Conservation (phyloP, 2,329 filamentous ascomycete species). For the Ophiostoma sp. region DNA sequence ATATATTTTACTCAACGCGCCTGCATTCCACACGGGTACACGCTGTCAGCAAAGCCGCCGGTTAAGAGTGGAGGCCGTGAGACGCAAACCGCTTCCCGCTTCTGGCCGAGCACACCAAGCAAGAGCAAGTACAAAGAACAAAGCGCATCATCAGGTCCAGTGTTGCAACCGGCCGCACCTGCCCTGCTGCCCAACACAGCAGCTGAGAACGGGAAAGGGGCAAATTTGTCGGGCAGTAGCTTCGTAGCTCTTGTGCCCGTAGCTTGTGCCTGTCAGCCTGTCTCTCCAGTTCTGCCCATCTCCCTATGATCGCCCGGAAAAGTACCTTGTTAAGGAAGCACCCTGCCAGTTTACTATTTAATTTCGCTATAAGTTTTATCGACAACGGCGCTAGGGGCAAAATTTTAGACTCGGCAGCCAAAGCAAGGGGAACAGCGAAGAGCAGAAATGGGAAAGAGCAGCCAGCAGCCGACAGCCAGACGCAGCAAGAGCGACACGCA, state of each 20-base stretch:
- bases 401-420: constrained; percentile 8
- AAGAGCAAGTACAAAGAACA: background rate
- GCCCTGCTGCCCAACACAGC: constrained; percentile 11
- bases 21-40: too few relatives aligned
- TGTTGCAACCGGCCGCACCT: constrained; percentile 8
- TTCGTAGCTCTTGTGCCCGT: background rate
- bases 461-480: background rate
- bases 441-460: background rate
- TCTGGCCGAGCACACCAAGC: background rate
- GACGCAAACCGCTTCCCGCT: constrained; percentile 1
- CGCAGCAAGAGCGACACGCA: background rate
- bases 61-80: background rate
- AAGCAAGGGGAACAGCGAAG: constrained; percentile 5
- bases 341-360: background rate
- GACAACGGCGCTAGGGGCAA: background rate
- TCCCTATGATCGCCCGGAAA: constrained; percentile 1
- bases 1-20: too few relatives aligned
- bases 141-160: constrained; percentile 1
- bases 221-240: background rate
- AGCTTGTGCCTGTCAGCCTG: too few relatives aligned
- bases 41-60: background rate
- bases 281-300: background rate
- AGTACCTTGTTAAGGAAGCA: background rate
- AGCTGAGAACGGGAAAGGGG: constrained; percentile 8
- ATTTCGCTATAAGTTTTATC: background rate